Percentiles rank a stretch among this genome's conserved stretches.
phyloP scores from a whole-genome alignment of 345 rosid genomes.

The Nasturtium officinale region DNA sequence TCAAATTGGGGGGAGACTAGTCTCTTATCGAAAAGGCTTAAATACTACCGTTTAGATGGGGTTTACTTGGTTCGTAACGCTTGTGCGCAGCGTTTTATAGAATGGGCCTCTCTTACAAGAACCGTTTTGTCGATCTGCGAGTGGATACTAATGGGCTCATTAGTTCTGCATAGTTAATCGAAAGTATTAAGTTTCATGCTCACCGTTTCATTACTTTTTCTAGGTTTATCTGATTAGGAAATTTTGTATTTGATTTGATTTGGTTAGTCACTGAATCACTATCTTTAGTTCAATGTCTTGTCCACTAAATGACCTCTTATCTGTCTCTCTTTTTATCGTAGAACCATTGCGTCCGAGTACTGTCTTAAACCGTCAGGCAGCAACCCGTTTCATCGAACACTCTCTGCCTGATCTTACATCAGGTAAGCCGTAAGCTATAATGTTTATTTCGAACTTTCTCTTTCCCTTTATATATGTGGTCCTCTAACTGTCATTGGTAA shows the following conservation, averaged over 20 bases:
- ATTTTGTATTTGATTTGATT: constrained; percentile 6
- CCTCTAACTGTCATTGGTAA: constrained; percentile 4
- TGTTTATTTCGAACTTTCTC: not conserved
- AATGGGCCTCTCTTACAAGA: not conserved
- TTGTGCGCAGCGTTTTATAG: not conserved
- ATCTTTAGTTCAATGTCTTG: constrained; percentile 6
- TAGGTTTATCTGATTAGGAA: constrained; percentile 23
- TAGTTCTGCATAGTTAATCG: constrained; percentile 8
- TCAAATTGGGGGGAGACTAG: not conserved
- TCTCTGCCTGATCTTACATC: constrained; percentile 85
- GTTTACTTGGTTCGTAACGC: constrained; percentile 9
- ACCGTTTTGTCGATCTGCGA: constrained; percentile 3
- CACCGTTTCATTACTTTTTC: constrained; percentile 3
- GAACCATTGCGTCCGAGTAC: constrained; percentile 79
- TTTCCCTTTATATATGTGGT: constrained; percentile 5
- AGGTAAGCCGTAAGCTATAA: constrained; percentile 61
- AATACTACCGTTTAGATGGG: not conserved
- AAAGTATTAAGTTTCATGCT: not conserved
- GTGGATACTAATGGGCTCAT: constrained; percentile 16
- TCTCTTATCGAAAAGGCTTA: not conserved
- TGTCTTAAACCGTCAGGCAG: constrained; percentile 76
- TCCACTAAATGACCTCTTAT: constrained; percentile 24
- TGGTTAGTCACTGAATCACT: not conserved
- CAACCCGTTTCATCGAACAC: constrained; percentile 87
- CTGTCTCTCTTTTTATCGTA: constrained; percentile 41